phyloP scores from a whole-genome alignment of 108 stramenopile genomes.

The Schizochytrium sp. region DNA sequence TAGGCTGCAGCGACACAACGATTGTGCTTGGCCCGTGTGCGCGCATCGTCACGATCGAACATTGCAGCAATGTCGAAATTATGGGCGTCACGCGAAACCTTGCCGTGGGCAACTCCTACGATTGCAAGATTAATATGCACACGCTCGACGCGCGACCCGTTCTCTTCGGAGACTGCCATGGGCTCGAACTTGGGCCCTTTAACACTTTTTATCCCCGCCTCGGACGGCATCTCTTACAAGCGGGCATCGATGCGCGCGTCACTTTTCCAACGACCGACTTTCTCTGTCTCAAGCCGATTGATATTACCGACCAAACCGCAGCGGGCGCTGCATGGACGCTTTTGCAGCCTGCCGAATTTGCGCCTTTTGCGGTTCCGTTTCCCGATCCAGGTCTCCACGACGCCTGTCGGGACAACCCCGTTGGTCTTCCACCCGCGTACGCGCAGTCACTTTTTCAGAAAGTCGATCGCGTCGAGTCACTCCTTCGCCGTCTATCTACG shows the following conservation, averaged over 20 bases:
- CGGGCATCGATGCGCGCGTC: neutral
- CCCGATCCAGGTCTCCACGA: neutral
- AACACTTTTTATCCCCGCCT: constrained; percentile 2
- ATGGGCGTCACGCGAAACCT: neutral
- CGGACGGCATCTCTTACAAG: neutral
- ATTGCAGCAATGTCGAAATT: neutral
- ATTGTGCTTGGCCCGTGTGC: constrained; percentile 9
- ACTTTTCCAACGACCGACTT: neutral
- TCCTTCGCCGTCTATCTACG: neutral
- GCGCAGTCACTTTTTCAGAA: neutral
- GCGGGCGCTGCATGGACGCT: neutral
- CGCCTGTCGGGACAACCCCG: neutral
- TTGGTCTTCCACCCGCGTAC: neutral
- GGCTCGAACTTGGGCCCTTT: neutral
- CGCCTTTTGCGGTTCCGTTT: neutral
- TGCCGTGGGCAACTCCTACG: neutral
- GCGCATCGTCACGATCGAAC: neutral
- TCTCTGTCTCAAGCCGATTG: neutral
- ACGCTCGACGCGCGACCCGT: neutral
- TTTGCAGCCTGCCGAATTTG: neutral
- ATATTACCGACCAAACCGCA: neutral
- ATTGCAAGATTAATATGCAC: neutral
- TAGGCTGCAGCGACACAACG: neutral
- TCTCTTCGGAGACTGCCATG: neutral
- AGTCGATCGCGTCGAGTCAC: neutral